Base-by-base conservation (phyloP, 371 early-diverging fungal genomes). In the Blastocladiella emersonii region DNA sequence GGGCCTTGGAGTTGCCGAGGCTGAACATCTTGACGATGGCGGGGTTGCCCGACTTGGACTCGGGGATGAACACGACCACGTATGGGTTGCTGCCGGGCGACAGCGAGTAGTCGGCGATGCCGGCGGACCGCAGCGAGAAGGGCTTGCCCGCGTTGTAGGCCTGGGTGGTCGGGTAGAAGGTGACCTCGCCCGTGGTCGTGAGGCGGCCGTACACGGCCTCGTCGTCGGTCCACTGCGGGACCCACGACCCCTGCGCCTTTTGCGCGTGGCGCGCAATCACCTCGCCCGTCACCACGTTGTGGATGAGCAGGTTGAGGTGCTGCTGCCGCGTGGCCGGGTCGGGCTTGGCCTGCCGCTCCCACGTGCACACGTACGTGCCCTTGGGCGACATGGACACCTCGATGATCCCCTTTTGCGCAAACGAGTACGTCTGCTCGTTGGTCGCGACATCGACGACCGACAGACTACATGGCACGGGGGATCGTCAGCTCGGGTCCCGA, bases 151-250 rank as follows among this genome's bases (percentile, higher is more conserved):
- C 83, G 75, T 72, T 84, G n/a, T n/a, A n/a, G 83, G 48, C 74
- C 77, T 66, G 82, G 69, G 57, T 81, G 80, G 56, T 78, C 79
- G 65, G 80, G 80, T 84, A 92, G 68, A 97, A 89, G 57, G 93
- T 92, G 65, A 97, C 80, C 71, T 93, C 94, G 17, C 43, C 55
- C 48, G 84, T 83, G 10, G 88, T 76, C 17, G 90, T 89, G 76
- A 92, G 82, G 63, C 89, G 84, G 34, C 90, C 90, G 72, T 85
- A 92, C 69, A 80, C 87, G 44, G 82, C 66, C 75, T 97, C 98
- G 66, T 92, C 92, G 60, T 85, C 86, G 34, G 93, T 91, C 93
- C 93, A 97, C 71, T 93, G 91, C 69, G 91, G 81, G 63, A 90
- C 87, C 85, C 89, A 86, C 67, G 79, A 83, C 70, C 73, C 80